Base-by-base conservation (phyloP, 1,139 yeast species). In the Blastobotrys arbuscula region DNA sequence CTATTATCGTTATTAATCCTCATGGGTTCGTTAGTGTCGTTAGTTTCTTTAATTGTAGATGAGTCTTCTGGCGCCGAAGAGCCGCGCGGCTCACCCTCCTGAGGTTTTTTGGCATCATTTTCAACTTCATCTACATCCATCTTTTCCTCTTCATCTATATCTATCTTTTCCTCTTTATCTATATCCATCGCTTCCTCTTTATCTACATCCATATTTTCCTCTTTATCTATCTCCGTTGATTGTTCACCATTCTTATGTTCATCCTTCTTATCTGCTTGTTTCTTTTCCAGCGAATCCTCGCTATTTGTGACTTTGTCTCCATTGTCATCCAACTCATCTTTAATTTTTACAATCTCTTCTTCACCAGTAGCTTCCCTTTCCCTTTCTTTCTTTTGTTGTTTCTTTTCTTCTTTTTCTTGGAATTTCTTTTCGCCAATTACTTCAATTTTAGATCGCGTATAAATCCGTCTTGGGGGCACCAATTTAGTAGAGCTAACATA, bases 401-500 rank as follows among this genome's bases (percentile, higher is more conserved):
- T 28, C 10, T 23, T 44, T 30, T 35, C 34, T 13, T 26, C 34
- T 16, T 12, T 13, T 23, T 40, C 44, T 2, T 33, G 47, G 18
- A 44, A 47, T 9, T 3, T 39, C 2, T n/a, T 28, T 16, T 43
- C 42, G 16, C 12, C 24, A 18, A 49, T 42, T 39, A 45, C 55
- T 35, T 50, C 58, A 26, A 55, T 42, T 31, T 50, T 46, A 6
- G 55, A 55, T n/a, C 60, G 51, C 2, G 52, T 52, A 44, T 52
- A 58, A 8, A 58, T 50, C 21, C 60, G 44, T 30, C 55, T 42
- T 2, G 64, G 64, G 5, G 64, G 62, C 2, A 60, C 54, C 18
- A 61, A 44, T 35, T 57, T 55, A 4, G 67, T 57, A 3, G 64
- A 60, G 45, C 82, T 75, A 8, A 68, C 62, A 41, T 75, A 69